Conservation (phyloP, 176 grass and related monocot species). For the Carex parvula region DNA sequence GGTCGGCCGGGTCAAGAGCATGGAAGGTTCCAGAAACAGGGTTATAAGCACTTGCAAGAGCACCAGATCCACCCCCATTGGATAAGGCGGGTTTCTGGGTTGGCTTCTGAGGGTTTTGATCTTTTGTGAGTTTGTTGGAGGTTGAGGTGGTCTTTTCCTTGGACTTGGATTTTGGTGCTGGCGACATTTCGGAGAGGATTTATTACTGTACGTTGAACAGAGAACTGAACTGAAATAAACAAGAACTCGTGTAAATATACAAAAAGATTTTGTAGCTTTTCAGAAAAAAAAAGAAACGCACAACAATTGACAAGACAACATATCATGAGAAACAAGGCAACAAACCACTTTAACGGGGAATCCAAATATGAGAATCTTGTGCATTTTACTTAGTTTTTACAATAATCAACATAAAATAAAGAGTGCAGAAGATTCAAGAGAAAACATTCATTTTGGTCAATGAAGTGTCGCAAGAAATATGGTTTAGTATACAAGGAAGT, state of each 20-base stretch:
- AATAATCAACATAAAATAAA: background rate
- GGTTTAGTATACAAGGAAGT: background rate
- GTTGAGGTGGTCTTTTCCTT: slow-evolving; percentile 63
- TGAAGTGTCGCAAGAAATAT: background rate
- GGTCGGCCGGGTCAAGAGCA: slow-evolving; percentile 52
- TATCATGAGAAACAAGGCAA: background rate
- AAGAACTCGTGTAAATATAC: background rate
- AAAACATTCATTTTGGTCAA: background rate
- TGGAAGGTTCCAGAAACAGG: slow-evolving; percentile 85
- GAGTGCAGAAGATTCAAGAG: background rate
- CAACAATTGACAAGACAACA: background rate
- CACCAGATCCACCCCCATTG: slow-evolving; percentile 35
- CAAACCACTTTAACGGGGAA: background rate
- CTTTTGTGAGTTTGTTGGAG: slow-evolving; percentile 64
- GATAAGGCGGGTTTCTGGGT: slow-evolving; percentile 17
- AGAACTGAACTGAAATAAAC: slow-evolving; percentile 7
- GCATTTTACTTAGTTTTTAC: background rate
- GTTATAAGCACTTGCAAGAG: slow-evolving; percentile 61
- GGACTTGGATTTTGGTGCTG: slow-evolving; percentile 87
- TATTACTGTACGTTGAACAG: background rate
- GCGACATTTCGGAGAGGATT: slow-evolving; percentile 49
- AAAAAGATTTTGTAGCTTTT: background rate
- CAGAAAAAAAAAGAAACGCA: background rate
- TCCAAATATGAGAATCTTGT: background rate
- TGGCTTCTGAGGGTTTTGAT: slow-evolving; percentile 44